A percentile compares a stretch with the other conserved stretches of the same genome.
Evolutionary conservation across 257 asterid genomes (phyloP).

Genomic region (Solanum peruvianum): DNA sequence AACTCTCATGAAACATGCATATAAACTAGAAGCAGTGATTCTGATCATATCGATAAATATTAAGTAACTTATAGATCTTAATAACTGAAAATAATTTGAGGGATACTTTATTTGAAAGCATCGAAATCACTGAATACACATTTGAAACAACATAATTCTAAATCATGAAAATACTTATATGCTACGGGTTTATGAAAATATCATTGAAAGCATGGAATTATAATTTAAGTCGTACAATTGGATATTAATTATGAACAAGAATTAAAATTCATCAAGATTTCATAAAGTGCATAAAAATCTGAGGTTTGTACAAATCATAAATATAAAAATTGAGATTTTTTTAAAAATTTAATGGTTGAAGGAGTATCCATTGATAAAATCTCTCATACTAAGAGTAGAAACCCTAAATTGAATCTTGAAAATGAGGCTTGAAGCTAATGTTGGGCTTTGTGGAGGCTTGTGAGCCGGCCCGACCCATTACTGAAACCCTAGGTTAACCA

Average conservation of each 20-base stretch:
- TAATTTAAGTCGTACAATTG: no score
- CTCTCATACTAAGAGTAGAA: no score
- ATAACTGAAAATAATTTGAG: no score
- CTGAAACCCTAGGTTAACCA: no score
- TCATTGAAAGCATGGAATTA: neutral
- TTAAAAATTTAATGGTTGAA: neutral
- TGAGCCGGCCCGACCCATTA: no score
- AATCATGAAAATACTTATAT: neutral
- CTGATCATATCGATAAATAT: neutral
- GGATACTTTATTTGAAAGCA: neutral
- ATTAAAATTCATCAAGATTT: no score
- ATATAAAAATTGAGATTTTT: neutral
- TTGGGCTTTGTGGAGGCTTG: no score
- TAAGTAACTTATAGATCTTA: neutral
- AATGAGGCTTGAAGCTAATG: neutral
- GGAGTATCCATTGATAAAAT: neutral
- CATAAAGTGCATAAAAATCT: neutral
- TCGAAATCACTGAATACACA: neutral
- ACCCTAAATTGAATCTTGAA: neutral
- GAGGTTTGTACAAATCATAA: neutral
- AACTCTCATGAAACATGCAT: neutral
- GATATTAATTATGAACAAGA: neutral
- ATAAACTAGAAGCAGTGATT: neutral
- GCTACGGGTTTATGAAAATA: neutral
- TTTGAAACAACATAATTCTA: neutral